Evolutionary conservation across 2,329 filamentous ascomycete species (phyloP).

Genomic region (Immersiporthe knoxdaviesiana): DNA sequence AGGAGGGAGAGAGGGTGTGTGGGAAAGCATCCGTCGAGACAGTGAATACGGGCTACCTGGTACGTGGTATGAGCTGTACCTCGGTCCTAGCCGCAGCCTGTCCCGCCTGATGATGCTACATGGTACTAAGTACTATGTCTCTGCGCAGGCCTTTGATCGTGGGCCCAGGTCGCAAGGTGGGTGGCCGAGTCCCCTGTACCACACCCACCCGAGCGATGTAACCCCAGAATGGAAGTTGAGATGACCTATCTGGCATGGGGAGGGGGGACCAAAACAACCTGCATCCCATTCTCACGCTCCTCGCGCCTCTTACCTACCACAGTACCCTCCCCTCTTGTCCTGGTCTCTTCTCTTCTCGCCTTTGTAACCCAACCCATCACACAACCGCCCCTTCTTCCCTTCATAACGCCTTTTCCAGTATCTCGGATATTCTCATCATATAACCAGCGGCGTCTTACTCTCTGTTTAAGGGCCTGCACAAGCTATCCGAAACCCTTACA

Average conservation of each 20-base stretch:
- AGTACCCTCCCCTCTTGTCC: not conserved
- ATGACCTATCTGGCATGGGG: conserved; percentile 25
- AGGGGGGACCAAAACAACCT: conserved; percentile 25
- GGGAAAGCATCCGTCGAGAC: not conserved
- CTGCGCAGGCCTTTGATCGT: conserved; percentile 21
- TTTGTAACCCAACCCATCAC: not conserved
- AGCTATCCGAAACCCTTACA: conserved; percentile 2
- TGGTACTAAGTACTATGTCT: not conserved
- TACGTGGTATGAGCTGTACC: conserved; percentile 21
- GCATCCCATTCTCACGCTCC: conserved; percentile 21
- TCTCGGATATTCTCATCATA: not conserved
- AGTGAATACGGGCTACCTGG: conserved; percentile 7
- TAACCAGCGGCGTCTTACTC: not conserved
- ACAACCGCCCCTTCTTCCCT: not conserved
- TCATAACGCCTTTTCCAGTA: not conserved
- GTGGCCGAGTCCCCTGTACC: conserved; percentile 17
- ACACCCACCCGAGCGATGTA: conserved; percentile 27
- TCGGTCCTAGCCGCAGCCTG: conserved; percentile 22
- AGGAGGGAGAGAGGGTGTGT: not conserved
- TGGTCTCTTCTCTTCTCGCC: not conserved
- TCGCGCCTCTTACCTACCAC: conserved; percentile 8
- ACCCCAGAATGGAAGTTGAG: conserved; percentile 23
- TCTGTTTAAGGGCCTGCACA: not conserved
- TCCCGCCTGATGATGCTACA: conserved; percentile 4
- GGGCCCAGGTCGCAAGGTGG: conserved; percentile 24